Evolutionary conservation across 2,329 filamentous ascomycete genomes (phyloP), one percentile per base, ranked within the genome.

Genomic region (Chaetomium sp.): DNA sequence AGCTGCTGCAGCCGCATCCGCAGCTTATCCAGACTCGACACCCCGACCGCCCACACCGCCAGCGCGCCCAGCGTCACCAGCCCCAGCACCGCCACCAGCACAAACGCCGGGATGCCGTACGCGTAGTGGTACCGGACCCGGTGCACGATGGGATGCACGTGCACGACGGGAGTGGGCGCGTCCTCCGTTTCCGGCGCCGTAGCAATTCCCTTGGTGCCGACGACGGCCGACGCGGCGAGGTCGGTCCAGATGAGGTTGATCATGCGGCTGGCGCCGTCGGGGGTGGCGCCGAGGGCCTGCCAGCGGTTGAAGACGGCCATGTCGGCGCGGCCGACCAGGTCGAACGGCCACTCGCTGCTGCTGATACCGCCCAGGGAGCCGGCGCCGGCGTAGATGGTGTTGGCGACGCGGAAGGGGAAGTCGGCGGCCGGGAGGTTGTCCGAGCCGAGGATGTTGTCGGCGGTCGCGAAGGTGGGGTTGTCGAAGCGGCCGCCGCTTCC

Each of bases 211-310:
- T 68, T 75, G 2, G 78, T 81, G 4, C 80, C 79, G 0, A 81
- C 73, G 0, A 81, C 76, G 1, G 77, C 71, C n/a, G 78, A 79
- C 0, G 80, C 76, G 1, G 76, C 74, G 7, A 79, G 62, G 62
- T 83, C 80, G 0, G 80, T 82, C 76, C 78, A 82, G 5, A 82
- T 74, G 0, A 80, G 70, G 66, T 81, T 78, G 12, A 80, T 69
- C 9, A 82, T 80, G 12, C 71, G 68, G 0, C 73, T 72, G 1
- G 76, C 74, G 0, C 67, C 70, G 0, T 62, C 62, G 0, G 75
- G 64, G 0, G 69, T 71, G 0, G 55, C 35, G 1, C 76, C 75
- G 1, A 79, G 70, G 2, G 75, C 64, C 65, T 79, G 76, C 80
- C 80, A 82, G 53, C 74, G 72, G 6, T 65, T 66, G 59, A 74